Percentiles rank a stretch among this genome's conserved stretches.
Evolutionary conservation across 2,329 filamentous ascomycete species (phyloP).

Genomic region (Pyrenochaeta sp.): DNA sequence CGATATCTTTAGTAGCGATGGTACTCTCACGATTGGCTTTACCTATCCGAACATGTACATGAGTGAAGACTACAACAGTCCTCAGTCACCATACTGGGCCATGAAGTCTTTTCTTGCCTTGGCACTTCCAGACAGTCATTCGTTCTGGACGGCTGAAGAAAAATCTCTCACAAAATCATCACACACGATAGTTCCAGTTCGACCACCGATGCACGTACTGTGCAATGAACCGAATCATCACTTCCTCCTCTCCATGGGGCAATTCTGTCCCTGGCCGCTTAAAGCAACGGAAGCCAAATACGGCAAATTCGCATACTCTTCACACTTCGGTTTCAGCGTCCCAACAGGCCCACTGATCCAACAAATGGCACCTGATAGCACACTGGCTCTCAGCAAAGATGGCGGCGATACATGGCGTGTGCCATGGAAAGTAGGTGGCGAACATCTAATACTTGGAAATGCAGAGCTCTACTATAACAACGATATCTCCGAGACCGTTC

Average conservation of each 20-base stretch:
- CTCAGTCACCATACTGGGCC: conserved; percentile 64
- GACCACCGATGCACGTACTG: conserved; percentile 56
- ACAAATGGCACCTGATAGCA: conserved; percentile 54
- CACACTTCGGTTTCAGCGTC: conserved; percentile 50
- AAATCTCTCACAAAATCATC: conserved; percentile 39
- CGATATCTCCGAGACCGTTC: conserved; percentile 13
- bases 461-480: conserved; percentile 8
- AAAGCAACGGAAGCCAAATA: conserved; percentile 49
- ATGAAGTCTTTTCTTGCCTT: conserved; percentile 60
- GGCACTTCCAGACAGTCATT: conserved; percentile 45
- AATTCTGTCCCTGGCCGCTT: conserved; percentile 48
- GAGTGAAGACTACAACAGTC: conserved; percentile 66
- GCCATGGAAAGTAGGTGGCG: conserved; percentile 42
- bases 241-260: conserved; percentile 42
- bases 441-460: conserved; percentile 6
- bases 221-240: conserved; percentile 51
- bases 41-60: conserved; percentile 63
- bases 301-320: conserved; percentile 47
- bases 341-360: conserved; percentile 50
- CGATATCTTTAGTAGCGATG: conserved; percentile 60
- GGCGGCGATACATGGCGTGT: conserved; percentile 51
- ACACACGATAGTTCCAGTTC: conserved; percentile 13
- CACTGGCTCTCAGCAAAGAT: conserved; percentile 50
- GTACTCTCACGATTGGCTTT: conserved; percentile 60
- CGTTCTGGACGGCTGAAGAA: conserved; percentile 59